Evolutionary conservation across 768 basidiomycete genomes (phyloP).

Genomic region (Paxillus rubicundulus): DNA sequence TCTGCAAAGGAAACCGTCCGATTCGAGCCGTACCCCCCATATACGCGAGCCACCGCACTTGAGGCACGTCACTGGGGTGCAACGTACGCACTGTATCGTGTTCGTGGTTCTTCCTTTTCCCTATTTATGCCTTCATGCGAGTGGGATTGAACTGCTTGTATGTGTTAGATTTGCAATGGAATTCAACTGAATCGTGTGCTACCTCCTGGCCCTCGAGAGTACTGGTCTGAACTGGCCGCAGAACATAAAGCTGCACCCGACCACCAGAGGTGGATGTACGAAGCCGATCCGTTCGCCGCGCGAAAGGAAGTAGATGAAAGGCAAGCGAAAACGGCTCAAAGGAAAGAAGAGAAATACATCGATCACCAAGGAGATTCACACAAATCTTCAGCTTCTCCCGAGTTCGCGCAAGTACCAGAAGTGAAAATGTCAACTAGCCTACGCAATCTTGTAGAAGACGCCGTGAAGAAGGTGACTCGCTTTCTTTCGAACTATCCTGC

Average conservation of each 20-base stretch:
- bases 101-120: conserved; percentile 41
- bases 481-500: background rate
- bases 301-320: conserved; percentile 63
- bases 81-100: conserved; percentile 82
- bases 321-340: conserved; percentile 55
- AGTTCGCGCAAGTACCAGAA: conserved; percentile 58
- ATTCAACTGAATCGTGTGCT: conserved; percentile 72
- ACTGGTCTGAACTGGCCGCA: conserved; percentile 74
- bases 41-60: conserved; percentile 59
- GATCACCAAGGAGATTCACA: conserved; percentile 15
- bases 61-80: conserved; percentile 94
- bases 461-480: conserved; percentile 65
- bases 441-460: conserved; percentile 77
- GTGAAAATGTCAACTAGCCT: conserved; percentile 79
- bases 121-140: background rate
- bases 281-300: conserved; percentile 82
- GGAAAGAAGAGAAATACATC: conserved; percentile 35
- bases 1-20: conserved; percentile 66
- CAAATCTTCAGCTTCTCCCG: conserved; percentile 24
- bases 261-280: conserved; percentile 83
- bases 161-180: conserved; percentile 65
- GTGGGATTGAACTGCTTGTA: conserved; percentile 19
- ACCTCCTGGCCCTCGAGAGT: conserved; percentile 82
- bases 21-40: conserved; percentile 71
- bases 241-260: conserved; percentile 68